These are phyloP conservation scores for Solanum pinnatisectum DNA, from an alignment of 257 asterid species.

Conservation along the genomic window DNA sequence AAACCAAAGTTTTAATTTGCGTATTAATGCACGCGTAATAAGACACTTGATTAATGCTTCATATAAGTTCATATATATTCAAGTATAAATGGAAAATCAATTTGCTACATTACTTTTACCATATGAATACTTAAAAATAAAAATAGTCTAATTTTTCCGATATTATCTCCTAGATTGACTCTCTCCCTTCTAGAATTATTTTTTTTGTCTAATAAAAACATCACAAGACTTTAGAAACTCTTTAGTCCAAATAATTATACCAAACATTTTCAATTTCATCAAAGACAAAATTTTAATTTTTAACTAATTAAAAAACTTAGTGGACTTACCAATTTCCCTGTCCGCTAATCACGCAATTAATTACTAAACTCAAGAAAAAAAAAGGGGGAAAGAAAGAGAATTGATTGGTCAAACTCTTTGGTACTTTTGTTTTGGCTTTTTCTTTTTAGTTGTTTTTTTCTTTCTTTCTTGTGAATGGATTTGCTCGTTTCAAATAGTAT, in stretches of 20 bases:
- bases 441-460: neutral
- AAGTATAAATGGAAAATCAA: neutral
- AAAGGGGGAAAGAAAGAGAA: neutral
- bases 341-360: slow-evolving; percentile 48
- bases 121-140: neutral
- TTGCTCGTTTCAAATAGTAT: neutral
- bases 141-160: neutral
- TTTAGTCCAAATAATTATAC: neutral
- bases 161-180: neutral
- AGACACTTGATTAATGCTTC: neutral
- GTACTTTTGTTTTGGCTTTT: neutral
- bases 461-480: neutral
- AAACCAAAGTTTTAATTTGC: neutral
- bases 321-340: neutral
- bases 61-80: neutral
- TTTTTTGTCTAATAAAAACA: neutral
- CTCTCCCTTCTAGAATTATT: neutral
- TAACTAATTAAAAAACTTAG: neutral
- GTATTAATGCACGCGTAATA: neutral
- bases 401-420: slow-evolving; percentile 35
- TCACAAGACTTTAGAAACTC: neutral
- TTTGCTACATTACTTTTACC: neutral
- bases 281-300: neutral
- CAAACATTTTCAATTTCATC: neutral
- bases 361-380: slow-evolving; percentile 16